Percentiles rank a stretch among this genome's conserved stretches.
Conservation (phyloP, 2,329 filamentous ascomycete genomes). For the Aspergillus sp. region DNA sequence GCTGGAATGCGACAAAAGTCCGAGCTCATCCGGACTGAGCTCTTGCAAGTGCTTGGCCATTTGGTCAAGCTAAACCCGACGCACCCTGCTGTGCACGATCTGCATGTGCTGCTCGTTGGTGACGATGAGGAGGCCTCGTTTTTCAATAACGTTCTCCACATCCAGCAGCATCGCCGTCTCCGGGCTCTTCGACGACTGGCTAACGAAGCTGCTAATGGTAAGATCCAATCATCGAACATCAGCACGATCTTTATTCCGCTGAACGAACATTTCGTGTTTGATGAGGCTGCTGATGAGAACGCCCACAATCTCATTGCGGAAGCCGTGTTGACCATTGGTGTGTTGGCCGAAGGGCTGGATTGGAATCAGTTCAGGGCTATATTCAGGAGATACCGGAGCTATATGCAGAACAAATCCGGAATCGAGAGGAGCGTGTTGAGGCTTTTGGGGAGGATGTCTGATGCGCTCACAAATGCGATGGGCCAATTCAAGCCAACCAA, state of each 20-base stretch:
- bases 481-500: slow-evolving; percentile 25
- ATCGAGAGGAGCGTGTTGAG: slow-evolving; percentile 83
- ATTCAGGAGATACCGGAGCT: slow-evolving; percentile 78
- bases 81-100: slow-evolving; percentile 71
- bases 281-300: slow-evolving; percentile 72
- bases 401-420: slow-evolving; percentile 76
- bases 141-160: slow-evolving; percentile 89
- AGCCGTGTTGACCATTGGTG: slow-evolving; percentile 76
- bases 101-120: slow-evolving; percentile 67
- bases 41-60: slow-evolving; percentile 74
- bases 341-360: slow-evolving; percentile 72
- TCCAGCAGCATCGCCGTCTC: slow-evolving; percentile 81
- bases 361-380: slow-evolving; percentile 89
- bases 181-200: slow-evolving; percentile 79
- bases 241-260: slow-evolving; percentile 86
- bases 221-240: slow-evolving; percentile 74
- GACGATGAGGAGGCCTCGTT: slow-evolving; percentile 81
- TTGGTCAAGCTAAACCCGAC: slow-evolving; percentile 69
- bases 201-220: slow-evolving; percentile 61
- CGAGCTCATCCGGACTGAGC: slow-evolving; percentile 81
- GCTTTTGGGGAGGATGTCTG: slow-evolving; percentile 76
- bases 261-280: slow-evolving; percentile 91
- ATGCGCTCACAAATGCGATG: slow-evolving; percentile 65
- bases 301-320: slow-evolving; percentile 83
- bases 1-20: slow-evolving; percentile 74